phyloP scores from a whole-genome alignment of 352 stramenopile species.

The Phytophthora pini region DNA sequence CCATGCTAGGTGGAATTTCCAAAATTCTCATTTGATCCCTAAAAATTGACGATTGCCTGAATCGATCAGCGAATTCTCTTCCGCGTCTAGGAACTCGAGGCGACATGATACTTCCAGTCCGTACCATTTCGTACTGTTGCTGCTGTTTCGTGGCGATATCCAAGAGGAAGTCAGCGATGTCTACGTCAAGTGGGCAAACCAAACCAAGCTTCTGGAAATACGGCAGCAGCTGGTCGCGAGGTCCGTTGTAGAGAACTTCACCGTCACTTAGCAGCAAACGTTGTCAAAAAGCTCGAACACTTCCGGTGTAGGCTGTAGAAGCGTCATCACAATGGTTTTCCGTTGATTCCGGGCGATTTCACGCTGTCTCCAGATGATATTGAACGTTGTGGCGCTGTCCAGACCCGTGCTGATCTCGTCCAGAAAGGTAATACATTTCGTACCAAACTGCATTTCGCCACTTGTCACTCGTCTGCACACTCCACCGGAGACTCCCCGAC shows the following conservation, averaged over 20 bases:
- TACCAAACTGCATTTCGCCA: constrained; percentile 7
- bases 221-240: constrained; percentile 12
- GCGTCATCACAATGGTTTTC: constrained; percentile 53
- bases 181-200: constrained; percentile 21
- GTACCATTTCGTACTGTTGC: constrained; percentile 7
- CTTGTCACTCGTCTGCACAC: constrained; percentile 3
- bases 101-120: not conserved
- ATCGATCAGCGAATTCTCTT: constrained; percentile 4
- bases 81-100: not conserved
- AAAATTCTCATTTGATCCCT: not conserved
- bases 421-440: constrained; percentile 1
- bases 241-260: constrained; percentile 71
- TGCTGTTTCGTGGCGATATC: constrained; percentile 38
- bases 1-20: not conserved
- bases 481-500: constrained; percentile 64
- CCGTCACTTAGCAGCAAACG: constrained; percentile 69
- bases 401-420: constrained; percentile 16
- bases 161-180: constrained; percentile 42
- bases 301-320: constrained; percentile 89
- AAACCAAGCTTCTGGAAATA: constrained; percentile 45
- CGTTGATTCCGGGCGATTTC: constrained; percentile 23
- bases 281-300: constrained; percentile 84
- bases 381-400: constrained; percentile 17
- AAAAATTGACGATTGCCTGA: constrained; percentile 6
- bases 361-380: constrained; percentile 54